Evolutionary conservation across 2,329 filamentous ascomycete species (phyloP).

Genomic region (Fusarium sp.): DNA sequence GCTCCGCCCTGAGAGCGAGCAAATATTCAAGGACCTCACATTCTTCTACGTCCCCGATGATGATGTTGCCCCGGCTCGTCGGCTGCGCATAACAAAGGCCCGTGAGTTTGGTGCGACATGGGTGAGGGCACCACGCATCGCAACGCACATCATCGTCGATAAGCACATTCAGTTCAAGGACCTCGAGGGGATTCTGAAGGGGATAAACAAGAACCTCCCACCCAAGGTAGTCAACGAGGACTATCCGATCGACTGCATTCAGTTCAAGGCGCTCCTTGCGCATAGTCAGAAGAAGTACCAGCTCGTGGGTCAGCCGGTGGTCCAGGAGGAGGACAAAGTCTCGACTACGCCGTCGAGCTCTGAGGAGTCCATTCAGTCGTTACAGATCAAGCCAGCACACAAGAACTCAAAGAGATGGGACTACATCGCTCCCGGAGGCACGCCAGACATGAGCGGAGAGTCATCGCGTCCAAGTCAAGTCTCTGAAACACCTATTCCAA

Average conservation of each 20-base stretch:
- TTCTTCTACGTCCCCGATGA: constrained; percentile 88
- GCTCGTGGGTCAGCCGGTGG: constrained; percentile 62
- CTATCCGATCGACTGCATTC: constrained; percentile 77
- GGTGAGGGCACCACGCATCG: constrained; percentile 66
- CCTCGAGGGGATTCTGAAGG: constrained; percentile 63
- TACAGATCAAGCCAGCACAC: constrained; percentile 62
- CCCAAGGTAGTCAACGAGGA: constrained; percentile 73
- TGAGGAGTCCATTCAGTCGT: constrained; percentile 50
- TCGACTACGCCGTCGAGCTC: constrained; percentile 15
- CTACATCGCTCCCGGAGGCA: constrained; percentile 52
- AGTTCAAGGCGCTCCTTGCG: constrained; percentile 68
- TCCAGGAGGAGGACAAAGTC: neutral
- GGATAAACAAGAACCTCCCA: constrained; percentile 36
- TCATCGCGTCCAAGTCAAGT: constrained; percentile 41
- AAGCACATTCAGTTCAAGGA: constrained; percentile 73
- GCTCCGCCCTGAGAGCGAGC: constrained; percentile 62
- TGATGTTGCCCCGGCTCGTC: constrained; percentile 75
- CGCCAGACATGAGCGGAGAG: constrained; percentile 52
- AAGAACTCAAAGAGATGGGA: constrained; percentile 54
- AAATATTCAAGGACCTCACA: constrained; percentile 70
- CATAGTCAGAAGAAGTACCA: constrained; percentile 69
- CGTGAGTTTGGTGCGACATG: constrained; percentile 81
- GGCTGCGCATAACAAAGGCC: constrained; percentile 79
- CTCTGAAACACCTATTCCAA: constrained; percentile 27
- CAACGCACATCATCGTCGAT: constrained; percentile 87